phyloP scores from a whole-genome alignment of 2,329 filamentous ascomycete species.

The Scleromitrula shiraiana region DNA sequence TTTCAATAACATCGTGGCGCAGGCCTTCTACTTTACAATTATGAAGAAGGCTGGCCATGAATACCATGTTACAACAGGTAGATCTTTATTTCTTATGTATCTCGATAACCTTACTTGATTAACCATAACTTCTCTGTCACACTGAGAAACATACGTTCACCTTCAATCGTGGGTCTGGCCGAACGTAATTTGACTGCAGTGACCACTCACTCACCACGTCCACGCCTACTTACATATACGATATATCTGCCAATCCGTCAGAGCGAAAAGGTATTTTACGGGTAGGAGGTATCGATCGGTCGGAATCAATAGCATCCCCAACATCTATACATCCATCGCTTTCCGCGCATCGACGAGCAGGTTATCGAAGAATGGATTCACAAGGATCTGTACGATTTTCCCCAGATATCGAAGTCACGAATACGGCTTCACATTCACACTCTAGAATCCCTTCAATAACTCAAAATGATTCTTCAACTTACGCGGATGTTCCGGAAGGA shows the following conservation, averaged over 20 bases:
- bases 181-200: neutral
- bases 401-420: neutral
- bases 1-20: neutral
- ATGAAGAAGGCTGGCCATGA: neutral
- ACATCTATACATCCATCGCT: neutral
- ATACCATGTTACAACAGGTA: too few relatives aligned
- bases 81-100: neutral
- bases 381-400: constrained; percentile 4
- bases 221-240: too few relatives aligned
- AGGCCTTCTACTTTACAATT: neutral
- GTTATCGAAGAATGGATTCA: constrained; percentile 7
- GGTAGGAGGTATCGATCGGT: neutral
- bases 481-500: neutral
- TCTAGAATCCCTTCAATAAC: neutral
- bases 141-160: neutral
- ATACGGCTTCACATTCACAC: neutral
- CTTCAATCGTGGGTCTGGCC: neutral
- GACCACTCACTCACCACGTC: constrained; percentile 1
- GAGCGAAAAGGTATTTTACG: neutral
- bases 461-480: neutral
- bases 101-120: neutral
- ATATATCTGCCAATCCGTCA: neutral
- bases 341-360: constrained; percentile 2
- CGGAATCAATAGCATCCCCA: neutral
- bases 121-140: neutral